Base-by-base conservation (phyloP, 1,284 basidiomycete species). In the Athelia psychrophila region DNA sequence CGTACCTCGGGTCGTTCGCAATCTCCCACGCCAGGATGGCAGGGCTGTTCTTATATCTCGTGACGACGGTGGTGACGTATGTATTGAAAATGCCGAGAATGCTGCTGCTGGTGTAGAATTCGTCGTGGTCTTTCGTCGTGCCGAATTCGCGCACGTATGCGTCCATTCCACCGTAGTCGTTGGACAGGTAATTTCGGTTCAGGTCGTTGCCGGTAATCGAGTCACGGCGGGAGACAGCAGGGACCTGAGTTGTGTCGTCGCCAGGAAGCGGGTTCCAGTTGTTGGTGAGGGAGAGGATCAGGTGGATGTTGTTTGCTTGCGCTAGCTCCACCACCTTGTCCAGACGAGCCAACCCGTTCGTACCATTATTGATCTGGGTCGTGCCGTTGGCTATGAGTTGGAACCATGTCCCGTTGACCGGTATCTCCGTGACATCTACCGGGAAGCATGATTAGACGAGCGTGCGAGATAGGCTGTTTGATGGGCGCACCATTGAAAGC, bases 151-250 rank as follows among this genome's bases (percentile, higher is more conserved):
- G 76, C 48, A 86, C 79, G 61, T 86, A 86, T 13, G 74, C 64
- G 60, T 86, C 84, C 78, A 86, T 84, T 45, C 84, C 84, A 80
- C 83, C 83, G 51, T 79, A 86, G 58, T 83, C 78, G 56, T 84
- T 84, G 49, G 81, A 82, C 32, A 86, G 59, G 48, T 69, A 73
- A 53, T 81, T 81, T 25, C 80, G 72, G 10, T 80, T 76, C 16
- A 75, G 61, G 54, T 76, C 75, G 35, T 71, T 71, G 30, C 63
- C 64, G 3, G 53, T 35, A 16, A 68, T 69, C 4, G 70, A 62
- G 59, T 75, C 74, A 35, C 72, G 70, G 42, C 55, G 58, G 46
- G 56, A 50, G 51, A 48, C 52, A 54, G 36, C 52, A 58, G 52
- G 51, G 49, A 54, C 44, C 50, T 12, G 47, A 24, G 59, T 58